Evolutionary conservation across 805 yeast species (phyloP), one percentile per base, ranked within the genome.

Genomic region (Peterozyma toletana): DNA sequence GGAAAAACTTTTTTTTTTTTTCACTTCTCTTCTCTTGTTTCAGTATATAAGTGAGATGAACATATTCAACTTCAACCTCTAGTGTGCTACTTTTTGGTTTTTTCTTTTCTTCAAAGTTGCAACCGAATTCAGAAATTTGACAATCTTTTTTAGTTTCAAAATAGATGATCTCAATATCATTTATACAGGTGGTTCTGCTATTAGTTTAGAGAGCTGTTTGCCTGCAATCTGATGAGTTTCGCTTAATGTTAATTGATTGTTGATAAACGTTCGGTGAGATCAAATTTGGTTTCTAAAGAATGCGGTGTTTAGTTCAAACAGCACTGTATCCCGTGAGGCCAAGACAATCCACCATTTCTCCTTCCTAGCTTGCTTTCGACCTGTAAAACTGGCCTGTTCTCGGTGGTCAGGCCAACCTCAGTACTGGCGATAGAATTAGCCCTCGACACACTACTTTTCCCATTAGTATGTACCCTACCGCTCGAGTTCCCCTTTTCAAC

Each of bases 281-380:
- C 38, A 46, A 52, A 40, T 38, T 48, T 55, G 60, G 53, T 48
- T 53, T 53, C 51, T 48, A 39, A 56, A 61, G 67, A 52, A 59
- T 58, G 50, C 49, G 56, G 48, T 48, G 49, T 42, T 38, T 42
- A 46, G 43, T 30, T 35, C 38, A 47, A 44, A 55, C 53, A 44
- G 47, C 53, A 46, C 47, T 51, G 59, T 52, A 51, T 63, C 66
- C 67, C 66, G 67, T 62, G 54, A 53, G 53, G 53, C 56, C 67
- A 52, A 49, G 42, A 63, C 61, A 63, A 56, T 42, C 17, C 21
- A 29, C 21, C 17, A 37, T 18, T 18, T 30, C 42, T 17, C 7
- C 15, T 17, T 14, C 29, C 17, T n/a, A n/a, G n/a, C n/a, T n/a
- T n/a, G n/a, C n/a, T n/a, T n/a, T n/a, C n/a, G n/a, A 17, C 7